These are phyloP conservation scores for Austroboletus novae-zelandiae DNA, from an alignment of 1,284 basidiomycete species.

Conservation along the genomic window DNA sequence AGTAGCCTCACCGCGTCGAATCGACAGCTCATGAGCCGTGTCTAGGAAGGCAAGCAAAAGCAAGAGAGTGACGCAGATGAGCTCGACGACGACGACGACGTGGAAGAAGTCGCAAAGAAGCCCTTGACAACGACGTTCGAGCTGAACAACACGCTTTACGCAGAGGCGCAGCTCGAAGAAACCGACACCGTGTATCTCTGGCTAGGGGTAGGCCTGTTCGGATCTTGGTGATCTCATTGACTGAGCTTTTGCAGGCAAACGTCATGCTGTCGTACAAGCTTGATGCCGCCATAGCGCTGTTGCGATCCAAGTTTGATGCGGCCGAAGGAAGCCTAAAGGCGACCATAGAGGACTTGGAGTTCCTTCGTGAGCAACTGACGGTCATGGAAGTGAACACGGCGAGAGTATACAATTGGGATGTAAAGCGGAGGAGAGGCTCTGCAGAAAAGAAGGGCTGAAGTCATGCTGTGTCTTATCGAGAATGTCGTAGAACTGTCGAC, in stretches of 20 bases:
- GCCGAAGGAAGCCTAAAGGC: slow-evolving; percentile 72
- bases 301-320: slow-evolving; percentile 74
- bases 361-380: slow-evolving; percentile 92
- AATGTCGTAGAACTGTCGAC: too few species aligned
- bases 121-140: slow-evolving; percentile 88
- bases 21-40: neutral
- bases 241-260: slow-evolving; percentile 67
- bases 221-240: neutral
- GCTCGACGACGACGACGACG: slow-evolving; percentile 47
- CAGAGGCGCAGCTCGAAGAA: slow-evolving; percentile 86
- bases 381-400: slow-evolving; percentile 99
- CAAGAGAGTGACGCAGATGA: slow-evolving; percentile 43
- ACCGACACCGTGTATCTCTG: slow-evolving; percentile 91
- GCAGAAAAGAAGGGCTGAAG: slow-evolving; percentile 11
- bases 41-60: slow-evolving; percentile 62
- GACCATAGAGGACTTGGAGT: slow-evolving; percentile 88
- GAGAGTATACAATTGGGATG: slow-evolving; percentile 95
- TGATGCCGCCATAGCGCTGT: slow-evolving; percentile 73
- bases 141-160: slow-evolving; percentile 93
- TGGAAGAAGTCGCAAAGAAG: slow-evolving; percentile 39
- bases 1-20: slow-evolving; percentile 24
- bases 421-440: slow-evolving; percentile 73
- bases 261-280: slow-evolving; percentile 97
- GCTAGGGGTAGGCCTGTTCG: slow-evolving; percentile 78
- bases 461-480: too few species aligned